Evolutionary conservation across 2,329 filamentous ascomycete species (phyloP).

Genomic region (Fusarium guadeloupense): DNA sequence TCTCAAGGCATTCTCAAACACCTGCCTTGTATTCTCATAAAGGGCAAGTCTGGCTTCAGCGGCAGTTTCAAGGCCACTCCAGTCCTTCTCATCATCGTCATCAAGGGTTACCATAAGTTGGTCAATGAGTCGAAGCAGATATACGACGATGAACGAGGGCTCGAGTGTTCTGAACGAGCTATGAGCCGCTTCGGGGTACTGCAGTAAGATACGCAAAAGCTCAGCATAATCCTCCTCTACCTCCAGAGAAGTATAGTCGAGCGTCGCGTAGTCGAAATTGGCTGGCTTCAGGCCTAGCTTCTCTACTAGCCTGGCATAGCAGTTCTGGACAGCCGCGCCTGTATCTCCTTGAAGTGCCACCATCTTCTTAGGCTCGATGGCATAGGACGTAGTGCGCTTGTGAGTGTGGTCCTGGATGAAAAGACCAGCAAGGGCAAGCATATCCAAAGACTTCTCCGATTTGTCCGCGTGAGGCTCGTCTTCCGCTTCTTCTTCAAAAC

Average conservation of each 20-base stretch:
- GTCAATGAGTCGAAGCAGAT: constrained; percentile 52
- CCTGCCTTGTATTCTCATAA: constrained; percentile 56
- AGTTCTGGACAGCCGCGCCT: constrained; percentile 36
- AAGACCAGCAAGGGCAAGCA: constrained; percentile 24
- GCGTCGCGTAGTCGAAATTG: constrained; percentile 15
- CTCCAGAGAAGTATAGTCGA: constrained; percentile 32
- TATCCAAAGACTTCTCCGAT: constrained; percentile 21
- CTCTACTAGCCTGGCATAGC: constrained; percentile 31
- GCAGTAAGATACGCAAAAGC: constrained; percentile 64
- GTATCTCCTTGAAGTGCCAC: constrained; percentile 19
- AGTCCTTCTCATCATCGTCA: constrained; percentile 57
- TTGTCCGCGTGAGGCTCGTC: constrained; percentile 7
- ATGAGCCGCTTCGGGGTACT: constrained; percentile 71
- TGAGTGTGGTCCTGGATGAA: constrained; percentile 42
- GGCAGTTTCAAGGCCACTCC: constrained; percentile 55
- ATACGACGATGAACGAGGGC: constrained; percentile 71
- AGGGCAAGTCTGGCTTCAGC: constrained; percentile 66
- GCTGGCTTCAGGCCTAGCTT: background rate
- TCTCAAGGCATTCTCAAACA: constrained; percentile 45
- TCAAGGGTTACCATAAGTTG: constrained; percentile 52
- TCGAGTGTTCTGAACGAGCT: constrained; percentile 74
- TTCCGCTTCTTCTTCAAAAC: constrained; percentile 17
- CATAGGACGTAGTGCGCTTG: constrained; percentile 37
- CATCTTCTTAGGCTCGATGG: constrained; percentile 48
- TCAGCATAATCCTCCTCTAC: constrained; percentile 34